These are phyloP conservation scores for Graphiopsis chlorocephala DNA, from an alignment of 2,329 filamentous ascomycete genomes.

Conservation along the genomic window DNA sequence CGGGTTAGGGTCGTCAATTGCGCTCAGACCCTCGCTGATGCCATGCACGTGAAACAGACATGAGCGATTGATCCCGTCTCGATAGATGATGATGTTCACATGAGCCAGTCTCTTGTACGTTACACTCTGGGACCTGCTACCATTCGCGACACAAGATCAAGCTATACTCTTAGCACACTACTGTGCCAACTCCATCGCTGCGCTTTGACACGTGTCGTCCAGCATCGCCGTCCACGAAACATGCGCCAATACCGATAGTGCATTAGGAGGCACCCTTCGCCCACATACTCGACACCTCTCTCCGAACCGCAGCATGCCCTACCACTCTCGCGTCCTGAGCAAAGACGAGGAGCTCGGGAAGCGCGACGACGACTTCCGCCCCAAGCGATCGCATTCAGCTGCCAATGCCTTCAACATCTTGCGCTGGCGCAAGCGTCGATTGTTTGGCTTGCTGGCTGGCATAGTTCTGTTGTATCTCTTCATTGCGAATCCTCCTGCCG, in stretches of 20 bases:
- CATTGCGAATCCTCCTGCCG: constrained; percentile 60
- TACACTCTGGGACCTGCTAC: not conserved
- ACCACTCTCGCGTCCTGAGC: constrained; percentile 18
- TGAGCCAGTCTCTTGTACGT: not conserved
- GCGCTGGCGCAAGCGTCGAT: constrained; percentile 51
- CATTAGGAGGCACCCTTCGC: constrained; percentile 16
- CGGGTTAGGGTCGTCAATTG: not conserved
- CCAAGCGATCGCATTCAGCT: constrained; percentile 26
- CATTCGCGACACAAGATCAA: not conserved
- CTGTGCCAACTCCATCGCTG: not conserved
- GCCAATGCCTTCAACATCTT: constrained; percentile 28
- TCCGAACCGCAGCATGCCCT: constrained; percentile 18
- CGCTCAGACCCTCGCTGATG: not conserved
- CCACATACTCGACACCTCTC: not conserved
- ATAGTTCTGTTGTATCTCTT: constrained; percentile 61
- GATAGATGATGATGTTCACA: not conserved
- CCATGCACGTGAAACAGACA: not conserved
- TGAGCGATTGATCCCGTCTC: not conserved
- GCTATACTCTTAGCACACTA: not conserved
- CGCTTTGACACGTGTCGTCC: constrained; percentile 10
- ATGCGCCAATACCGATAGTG: constrained; percentile 12
- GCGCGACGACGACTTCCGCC: constrained; percentile 61
- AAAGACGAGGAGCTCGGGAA: constrained; percentile 64
- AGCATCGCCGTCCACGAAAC: not conserved
- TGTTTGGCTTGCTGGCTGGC: constrained; percentile 39